A percentile compares a stretch with the other conserved stretches of the same genome.
Evolutionary conservation across 2,329 filamentous ascomycete genomes (phyloP).

Genomic region (Septoria petroselini): DNA sequence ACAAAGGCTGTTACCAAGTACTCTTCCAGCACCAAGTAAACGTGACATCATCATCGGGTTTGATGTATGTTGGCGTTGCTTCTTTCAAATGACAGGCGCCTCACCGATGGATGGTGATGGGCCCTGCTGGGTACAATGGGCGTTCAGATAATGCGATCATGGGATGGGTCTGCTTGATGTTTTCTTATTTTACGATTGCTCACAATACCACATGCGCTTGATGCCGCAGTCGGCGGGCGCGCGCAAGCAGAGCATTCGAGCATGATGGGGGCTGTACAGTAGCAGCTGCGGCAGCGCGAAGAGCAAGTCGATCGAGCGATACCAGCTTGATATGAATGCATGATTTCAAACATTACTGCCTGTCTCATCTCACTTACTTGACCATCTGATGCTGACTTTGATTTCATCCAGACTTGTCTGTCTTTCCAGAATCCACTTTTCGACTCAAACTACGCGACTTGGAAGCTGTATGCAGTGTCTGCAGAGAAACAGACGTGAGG

Average conservation of each 20-base stretch:
- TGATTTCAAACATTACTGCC: conserved; percentile 31
- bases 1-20: conserved; percentile 99
- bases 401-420: neutral
- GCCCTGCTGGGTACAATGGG: conserved; percentile 23
- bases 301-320: conserved; percentile 27
- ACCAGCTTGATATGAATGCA: conserved; percentile 37
- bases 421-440: neutral
- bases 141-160: conserved; percentile 53
- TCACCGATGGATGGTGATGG: conserved; percentile 2
- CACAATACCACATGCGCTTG: conserved; percentile 32
- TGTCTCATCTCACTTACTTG: conserved; percentile 11
- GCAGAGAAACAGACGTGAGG: conserved; percentile 10
- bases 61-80: conserved; percentile 16
- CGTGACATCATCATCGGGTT: conserved; percentile 24
- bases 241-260: conserved; percentile 25
- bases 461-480: neutral
- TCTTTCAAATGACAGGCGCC: conserved; percentile 12
- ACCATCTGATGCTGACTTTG: conserved; percentile 5
- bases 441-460: neutral
- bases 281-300: conserved; percentile 33
- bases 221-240: conserved; percentile 24
- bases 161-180: conserved; percentile 42
- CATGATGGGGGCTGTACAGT: conserved; percentile 35
- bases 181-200: conserved; percentile 30
- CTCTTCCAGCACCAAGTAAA: conserved; percentile 98